Evolutionary conservation across 2,329 filamentous ascomycete species (phyloP).

Genomic region (Botrytis tulipae): DNA sequence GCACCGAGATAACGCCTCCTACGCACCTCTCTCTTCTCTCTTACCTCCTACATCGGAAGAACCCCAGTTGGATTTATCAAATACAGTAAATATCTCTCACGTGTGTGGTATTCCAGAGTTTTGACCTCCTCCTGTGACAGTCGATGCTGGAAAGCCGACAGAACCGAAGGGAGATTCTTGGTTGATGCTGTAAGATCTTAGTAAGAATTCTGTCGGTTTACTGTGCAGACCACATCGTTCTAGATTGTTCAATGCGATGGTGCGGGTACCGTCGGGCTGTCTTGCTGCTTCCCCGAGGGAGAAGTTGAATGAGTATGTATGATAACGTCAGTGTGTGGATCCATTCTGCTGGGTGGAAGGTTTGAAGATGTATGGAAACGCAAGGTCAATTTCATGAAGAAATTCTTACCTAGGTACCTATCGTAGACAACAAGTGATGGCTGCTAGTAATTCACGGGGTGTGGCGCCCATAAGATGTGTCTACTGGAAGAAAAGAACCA

Average conservation of each 20-base stretch:
- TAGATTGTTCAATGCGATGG: not conserved
- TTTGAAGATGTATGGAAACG: not conserved
- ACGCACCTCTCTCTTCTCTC: not conserved
- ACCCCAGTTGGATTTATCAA: not conserved
- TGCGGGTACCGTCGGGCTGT: not conserved
- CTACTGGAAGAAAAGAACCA: not conserved
- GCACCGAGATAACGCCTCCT: not conserved
- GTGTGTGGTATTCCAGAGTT: not conserved
- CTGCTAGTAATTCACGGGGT: not conserved
- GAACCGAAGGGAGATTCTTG: not conserved
- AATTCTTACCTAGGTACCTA: too few species aligned
- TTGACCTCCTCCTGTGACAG: not conserved
- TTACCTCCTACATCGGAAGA: not conserved
- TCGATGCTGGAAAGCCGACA: not conserved
- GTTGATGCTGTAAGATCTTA: not conserved
- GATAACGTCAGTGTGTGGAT: slow-evolving; percentile 13
- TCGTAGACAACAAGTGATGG: not conserved
- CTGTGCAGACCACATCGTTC: not conserved
- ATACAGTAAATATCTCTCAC: not conserved
- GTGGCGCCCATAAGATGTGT: not conserved
- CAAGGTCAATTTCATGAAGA: not conserved
- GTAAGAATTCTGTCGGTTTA: not conserved
- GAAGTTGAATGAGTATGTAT: not conserved
- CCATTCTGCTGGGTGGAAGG: not conserved
- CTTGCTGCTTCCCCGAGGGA: not conserved